Evolutionary conservation across 805 yeast genomes (phyloP).

Genomic region (Lipomyces starkeyi): DNA sequence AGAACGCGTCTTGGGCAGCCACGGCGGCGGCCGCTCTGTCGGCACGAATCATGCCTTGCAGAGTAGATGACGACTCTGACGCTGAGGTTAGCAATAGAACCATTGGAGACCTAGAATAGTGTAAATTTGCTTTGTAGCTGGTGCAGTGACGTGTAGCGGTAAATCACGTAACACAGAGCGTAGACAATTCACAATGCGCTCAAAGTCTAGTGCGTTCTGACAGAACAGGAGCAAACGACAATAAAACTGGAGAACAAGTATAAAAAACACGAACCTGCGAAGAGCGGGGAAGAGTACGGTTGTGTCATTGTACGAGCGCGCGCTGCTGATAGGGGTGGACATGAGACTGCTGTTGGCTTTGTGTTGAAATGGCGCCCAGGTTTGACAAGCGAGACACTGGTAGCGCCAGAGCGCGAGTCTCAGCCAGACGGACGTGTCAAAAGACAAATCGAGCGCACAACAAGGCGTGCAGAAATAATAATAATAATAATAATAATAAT

Average conservation of each 20-base stretch:
- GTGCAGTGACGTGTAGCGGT: neutral
- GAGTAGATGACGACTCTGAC: conserved; percentile 30
- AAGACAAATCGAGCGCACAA: neutral
- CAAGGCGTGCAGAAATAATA: neutral
- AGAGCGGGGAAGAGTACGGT: conserved; percentile 24
- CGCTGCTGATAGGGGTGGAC: neutral
- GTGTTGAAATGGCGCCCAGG: neutral
- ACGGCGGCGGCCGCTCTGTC: conserved; percentile 20
- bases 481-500: neutral
- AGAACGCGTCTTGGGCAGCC: neutral
- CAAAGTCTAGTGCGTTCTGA: neutral
- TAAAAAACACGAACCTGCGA: conserved; percentile 23
- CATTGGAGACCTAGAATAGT: neutral
- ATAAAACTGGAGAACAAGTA: conserved; percentile 5
- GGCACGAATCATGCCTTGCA: conserved; percentile 32
- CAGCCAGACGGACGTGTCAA: conserved; percentile 4
- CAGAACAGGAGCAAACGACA: conserved; percentile 1
- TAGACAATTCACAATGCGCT: neutral
- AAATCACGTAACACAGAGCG: neutral
- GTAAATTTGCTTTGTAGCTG: neutral
- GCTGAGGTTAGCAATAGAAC: conserved; percentile 5
- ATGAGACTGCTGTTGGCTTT: neutral
- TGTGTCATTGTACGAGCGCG: conserved; percentile 11
- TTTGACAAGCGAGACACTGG: neutral
- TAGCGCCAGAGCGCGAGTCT: neutral